Conservation (phyloP, 306 rosid species). For the Vigna trinervia region DNA sequence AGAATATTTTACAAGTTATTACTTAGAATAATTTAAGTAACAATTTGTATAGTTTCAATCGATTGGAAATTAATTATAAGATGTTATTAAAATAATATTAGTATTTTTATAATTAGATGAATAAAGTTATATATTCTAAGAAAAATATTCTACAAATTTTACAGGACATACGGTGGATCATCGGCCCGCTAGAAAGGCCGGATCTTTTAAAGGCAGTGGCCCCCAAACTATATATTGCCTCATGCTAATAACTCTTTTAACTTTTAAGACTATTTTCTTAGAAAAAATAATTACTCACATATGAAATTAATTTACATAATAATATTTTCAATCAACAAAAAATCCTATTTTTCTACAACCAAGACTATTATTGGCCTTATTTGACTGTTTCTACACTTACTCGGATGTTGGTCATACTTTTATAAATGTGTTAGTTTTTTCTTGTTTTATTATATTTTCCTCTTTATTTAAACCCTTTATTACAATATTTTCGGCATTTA, state of each 20-base stretch:
- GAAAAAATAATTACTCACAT: not conserved
- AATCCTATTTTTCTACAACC: not conserved
- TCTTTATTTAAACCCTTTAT: not conserved
- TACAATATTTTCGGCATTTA: not conserved
- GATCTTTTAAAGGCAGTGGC: slow-evolving; percentile 20
- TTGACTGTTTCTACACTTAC: not conserved
- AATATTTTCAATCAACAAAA: not conserved
- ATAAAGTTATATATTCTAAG: not conserved
- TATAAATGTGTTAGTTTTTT: not conserved
- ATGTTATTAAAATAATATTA: not conserved
- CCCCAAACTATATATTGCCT: not conserved
- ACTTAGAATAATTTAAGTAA: no score
- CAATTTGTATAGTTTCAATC: no score
- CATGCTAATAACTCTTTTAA: not conserved
- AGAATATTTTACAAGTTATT: no score
- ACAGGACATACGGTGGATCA: not conserved
- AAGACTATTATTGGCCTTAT: not conserved
- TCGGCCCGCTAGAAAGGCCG: not conserved
- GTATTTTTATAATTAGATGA: not conserved
- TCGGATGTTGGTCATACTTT: not conserved
- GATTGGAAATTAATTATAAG: no score
- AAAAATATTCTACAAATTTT: not conserved
- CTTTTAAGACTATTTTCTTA: not conserved
- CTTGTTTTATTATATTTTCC: not conserved
- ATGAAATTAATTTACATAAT: not conserved